These are phyloP conservation scores for Brettanomyces sp. DNA, from an alignment of 805 yeast genomes.

Conservation along the genomic window DNA sequence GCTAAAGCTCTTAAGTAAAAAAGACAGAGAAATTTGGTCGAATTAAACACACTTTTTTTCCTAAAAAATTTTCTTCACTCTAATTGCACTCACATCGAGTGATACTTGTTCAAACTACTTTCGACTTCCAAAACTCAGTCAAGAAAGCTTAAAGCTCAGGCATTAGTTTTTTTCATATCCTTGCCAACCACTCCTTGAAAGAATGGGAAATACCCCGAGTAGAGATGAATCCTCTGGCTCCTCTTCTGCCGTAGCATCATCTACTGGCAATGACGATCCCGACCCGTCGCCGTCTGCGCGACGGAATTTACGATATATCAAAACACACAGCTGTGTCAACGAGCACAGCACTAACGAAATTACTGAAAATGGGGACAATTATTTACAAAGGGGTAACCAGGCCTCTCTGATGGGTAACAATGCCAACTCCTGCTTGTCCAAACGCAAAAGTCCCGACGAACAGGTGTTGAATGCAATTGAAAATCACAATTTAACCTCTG, in stretches of 20 bases:
- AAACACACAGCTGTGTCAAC: conserved; percentile 1
- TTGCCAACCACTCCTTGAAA: conserved; percentile 1
- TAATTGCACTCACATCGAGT: too few species aligned
- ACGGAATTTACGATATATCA: conserved; percentile 6
- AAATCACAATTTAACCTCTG: too few species aligned
- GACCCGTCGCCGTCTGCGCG: conserved; percentile 26
- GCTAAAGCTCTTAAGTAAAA: too few species aligned
- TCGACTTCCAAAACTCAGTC: neutral
- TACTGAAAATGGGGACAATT: conserved; percentile 4
- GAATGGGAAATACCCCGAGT: conserved; percentile 31
- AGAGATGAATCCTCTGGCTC: conserved; percentile 26
- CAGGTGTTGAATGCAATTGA: too few species aligned
- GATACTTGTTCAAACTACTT: neutral
- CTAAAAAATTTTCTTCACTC: too few species aligned
- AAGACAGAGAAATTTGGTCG: too few species aligned
- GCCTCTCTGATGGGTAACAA: conserved; percentile 1
- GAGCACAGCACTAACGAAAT: neutral
- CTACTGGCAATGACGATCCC: conserved; percentile 21
- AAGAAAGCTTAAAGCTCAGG: neutral
- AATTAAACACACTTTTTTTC: too few species aligned
- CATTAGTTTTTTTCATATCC: neutral
- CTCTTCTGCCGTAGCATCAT: conserved; percentile 25
- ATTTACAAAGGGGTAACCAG: neutral
- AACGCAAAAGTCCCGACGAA: too few species aligned
- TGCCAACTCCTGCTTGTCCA: too few species aligned